These are phyloP conservation scores for Lentithecium fluviatile DNA, from an alignment of 495 filamentous ascomycete species.

Conservation along the genomic window DNA sequence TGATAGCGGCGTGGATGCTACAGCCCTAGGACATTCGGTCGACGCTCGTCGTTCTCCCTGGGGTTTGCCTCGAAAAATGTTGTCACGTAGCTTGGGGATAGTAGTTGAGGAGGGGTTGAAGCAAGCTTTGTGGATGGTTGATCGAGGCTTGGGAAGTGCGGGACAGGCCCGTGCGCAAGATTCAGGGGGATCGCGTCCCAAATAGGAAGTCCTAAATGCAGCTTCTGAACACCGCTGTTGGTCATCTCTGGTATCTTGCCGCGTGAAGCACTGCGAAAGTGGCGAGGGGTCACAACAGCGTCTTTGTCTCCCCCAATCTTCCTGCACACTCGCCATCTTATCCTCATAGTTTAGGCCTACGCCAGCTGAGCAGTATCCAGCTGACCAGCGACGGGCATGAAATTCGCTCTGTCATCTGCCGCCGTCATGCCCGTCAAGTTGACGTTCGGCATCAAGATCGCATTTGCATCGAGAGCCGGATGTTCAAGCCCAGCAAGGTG, in stretches of 20 bases:
- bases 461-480: constrained; percentile 8
- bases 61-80: too few species aligned
- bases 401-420: not conserved
- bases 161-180: constrained; percentile 8
- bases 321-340: not conserved
- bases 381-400: constrained; percentile 12
- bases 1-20: too few species aligned
- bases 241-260: not conserved
- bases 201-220: not conserved
- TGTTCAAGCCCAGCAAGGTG: constrained; percentile 24
- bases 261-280: too few species aligned
- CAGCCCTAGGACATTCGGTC: too few species aligned
- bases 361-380: constrained; percentile 6
- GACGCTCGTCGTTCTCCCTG: too few species aligned
- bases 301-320: too few species aligned
- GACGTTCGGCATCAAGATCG: constrained; percentile 19
- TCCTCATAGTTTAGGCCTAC: not conserved
- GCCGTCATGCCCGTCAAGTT: not conserved
- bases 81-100: not conserved
- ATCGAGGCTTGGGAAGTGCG: not conserved
- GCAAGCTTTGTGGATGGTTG: constrained; percentile 24
- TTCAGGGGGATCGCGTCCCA: not conserved
- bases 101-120: not conserved
- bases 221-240: not conserved
- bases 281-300: too few species aligned